A percentile compares a stretch with the other conserved stretches of the same genome.
Evolutionary conservation across 371 early-diverging fungal genomes (phyloP).

Genomic region (Mortierella sp.): DNA sequence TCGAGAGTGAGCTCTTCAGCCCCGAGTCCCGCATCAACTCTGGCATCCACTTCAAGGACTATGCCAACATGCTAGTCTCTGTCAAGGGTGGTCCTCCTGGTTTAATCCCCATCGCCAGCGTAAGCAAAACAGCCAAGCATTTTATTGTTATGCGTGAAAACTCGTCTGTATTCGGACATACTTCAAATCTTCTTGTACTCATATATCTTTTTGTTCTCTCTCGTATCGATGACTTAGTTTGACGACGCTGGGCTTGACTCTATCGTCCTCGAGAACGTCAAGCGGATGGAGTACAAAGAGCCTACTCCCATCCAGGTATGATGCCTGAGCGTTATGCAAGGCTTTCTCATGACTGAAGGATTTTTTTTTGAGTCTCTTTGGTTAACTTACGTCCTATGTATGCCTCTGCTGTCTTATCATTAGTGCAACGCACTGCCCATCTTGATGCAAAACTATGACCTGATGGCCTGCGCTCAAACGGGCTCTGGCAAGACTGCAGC

Average conservation of each 20-base stretch:
- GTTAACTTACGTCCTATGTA: background rate
- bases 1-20: slow-evolving; percentile 38
- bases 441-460: slow-evolving; percentile 71
- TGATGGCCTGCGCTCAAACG: slow-evolving; percentile 88
- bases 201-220: slow-evolving; percentile 3
- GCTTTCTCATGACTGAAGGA: background rate
- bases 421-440: slow-evolving; percentile 79
- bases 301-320: slow-evolving; percentile 83
- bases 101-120: slow-evolving; percentile 1
- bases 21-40: slow-evolving; percentile 25
- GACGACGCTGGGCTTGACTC: slow-evolving; percentile 63
- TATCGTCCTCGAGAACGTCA: slow-evolving; percentile 68
- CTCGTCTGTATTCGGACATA: background rate
- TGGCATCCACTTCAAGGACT: slow-evolving; percentile 46
- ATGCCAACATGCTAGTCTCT: slow-evolving; percentile 18
- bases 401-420: background rate
- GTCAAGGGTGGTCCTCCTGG: slow-evolving; percentile 26
- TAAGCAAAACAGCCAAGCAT: background rate
- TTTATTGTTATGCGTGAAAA: background rate
- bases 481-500: slow-evolving; percentile 85
- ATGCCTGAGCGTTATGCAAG: background rate
- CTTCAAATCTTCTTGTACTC: background rate
- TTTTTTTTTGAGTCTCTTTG: background rate
- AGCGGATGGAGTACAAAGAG: slow-evolving; percentile 66
- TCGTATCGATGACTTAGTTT: slow-evolving; percentile 49